Conservation (phyloP, 192 early-diverging fungal species). For the Diversispora epigaea region DNA sequence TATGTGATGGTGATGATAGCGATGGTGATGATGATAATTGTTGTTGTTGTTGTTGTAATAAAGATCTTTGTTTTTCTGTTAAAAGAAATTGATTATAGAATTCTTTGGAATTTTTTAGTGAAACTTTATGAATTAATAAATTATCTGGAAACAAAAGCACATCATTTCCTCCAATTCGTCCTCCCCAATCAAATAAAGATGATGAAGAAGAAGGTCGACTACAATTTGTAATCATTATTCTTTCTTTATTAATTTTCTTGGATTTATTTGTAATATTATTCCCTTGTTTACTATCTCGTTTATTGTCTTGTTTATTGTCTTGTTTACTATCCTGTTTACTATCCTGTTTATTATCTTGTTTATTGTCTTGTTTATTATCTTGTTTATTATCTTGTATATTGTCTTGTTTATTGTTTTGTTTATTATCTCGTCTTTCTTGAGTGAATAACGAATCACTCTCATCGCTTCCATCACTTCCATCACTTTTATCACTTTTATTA, state of each 20-base stretch:
- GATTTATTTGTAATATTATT: too few species aligned
- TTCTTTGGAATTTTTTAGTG: constrained; percentile 38
- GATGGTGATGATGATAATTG: background rate
- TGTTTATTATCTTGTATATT: too few species aligned
- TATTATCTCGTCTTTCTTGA: background rate
- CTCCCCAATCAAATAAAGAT: background rate
- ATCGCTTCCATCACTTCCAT: background rate
- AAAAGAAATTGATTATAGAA: constrained; percentile 47
- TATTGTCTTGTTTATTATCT: too few species aligned
- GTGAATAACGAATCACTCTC: background rate
- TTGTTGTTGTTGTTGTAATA: background rate
- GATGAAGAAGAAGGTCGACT: constrained; percentile 6
- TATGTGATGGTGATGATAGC: too few species aligned
- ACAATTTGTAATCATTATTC: constrained; percentile 49
- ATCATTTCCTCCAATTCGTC: background rate
- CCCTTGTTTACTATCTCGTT: too few species aligned
- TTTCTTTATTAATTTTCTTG: constrained; percentile 18
- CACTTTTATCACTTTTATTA: too few species aligned
- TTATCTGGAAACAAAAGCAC: constrained; percentile 55
- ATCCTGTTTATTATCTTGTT: too few species aligned
- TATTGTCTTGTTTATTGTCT: too few species aligned
- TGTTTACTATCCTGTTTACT: too few species aligned
- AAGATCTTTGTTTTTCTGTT: constrained; percentile 26
- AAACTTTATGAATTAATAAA: constrained; percentile 53
- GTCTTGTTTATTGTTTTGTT: background rate